phyloP scores from a whole-genome alignment of 805 yeast species.

The Myxozyma neglecta region DNA sequence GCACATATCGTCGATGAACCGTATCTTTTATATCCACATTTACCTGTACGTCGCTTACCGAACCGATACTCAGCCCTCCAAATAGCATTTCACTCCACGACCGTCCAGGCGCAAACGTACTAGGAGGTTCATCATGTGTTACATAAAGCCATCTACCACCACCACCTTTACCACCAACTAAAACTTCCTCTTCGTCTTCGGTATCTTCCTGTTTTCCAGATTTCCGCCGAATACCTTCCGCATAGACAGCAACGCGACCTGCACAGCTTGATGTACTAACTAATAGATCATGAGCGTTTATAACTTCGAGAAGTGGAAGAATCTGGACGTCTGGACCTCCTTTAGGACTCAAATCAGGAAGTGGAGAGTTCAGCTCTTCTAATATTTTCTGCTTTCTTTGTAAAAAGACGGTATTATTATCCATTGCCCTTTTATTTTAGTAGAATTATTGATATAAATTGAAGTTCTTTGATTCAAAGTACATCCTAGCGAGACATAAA shows the following conservation, averaged over 20 bases:
- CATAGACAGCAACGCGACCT: slow-evolving; percentile 78
- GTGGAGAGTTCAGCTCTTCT: slow-evolving; percentile 17
- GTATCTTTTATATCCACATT: not conserved
- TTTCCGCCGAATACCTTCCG: slow-evolving; percentile 63
- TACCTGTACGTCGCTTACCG: not conserved
- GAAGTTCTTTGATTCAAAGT: too few species aligned
- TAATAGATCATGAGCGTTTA: slow-evolving; percentile 63
- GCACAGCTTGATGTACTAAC: slow-evolving; percentile 90
- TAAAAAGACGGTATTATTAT: not conserved
- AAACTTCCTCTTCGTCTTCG: not conserved
- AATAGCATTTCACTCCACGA: slow-evolving; percentile 37
- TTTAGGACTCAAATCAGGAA: slow-evolving; percentile 72
- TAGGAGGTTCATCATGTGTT: slow-evolving; percentile 54
- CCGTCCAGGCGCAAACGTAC: not conserved
- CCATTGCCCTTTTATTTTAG: not conserved
- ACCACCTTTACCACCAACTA: slow-evolving; percentile 76
- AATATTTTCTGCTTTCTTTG: slow-evolving; percentile 18
- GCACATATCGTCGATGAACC: slow-evolving; percentile 49
- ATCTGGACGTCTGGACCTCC: slow-evolving; percentile 79
- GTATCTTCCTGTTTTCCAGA: not conserved
- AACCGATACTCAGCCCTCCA: slow-evolving; percentile 34
- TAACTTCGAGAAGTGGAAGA: slow-evolving; percentile 66
- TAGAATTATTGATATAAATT: not conserved
- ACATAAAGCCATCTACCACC: slow-evolving; percentile 85
- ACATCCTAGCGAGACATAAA: not conserved